Base-by-base conservation (phyloP, 371 early-diverging fungal species). In the Apophysomyces trapeziformis region DNA sequence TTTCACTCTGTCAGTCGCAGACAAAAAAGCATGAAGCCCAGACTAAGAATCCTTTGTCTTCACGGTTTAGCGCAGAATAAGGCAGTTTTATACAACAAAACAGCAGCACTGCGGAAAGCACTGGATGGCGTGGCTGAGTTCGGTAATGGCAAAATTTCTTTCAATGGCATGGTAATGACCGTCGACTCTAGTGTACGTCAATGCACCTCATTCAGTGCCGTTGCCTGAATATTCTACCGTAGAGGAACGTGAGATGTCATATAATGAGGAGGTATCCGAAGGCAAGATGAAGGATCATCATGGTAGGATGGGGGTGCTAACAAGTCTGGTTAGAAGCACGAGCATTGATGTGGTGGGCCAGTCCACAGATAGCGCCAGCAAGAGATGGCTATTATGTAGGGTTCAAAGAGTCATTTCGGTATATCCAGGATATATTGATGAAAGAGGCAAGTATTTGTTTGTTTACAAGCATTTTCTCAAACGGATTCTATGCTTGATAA, bases 41-140 rank as follows among this genome's bases (percentile, higher is more conserved):
- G 21, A 26, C 11, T 50, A 21, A 50, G 11, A 26, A 50, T 50
- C 21, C 54, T 50, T 50, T 50, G 54, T 50, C 54, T 50, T 26
- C 54, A 50, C 21, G 54, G 54, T 21, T 21, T 9, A 4, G 9
- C 54, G 5, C 54, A 50, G 9, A 50, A 50, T 50, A 26, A 16
- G 4, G 21, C 54, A n/a, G 9, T 18, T 18, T 18, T 50, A 21
- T 9, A 21, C 16, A 50, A 50, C 9, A n/a, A 50, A 21, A 18
- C 21, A 9, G 9, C 54, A 6, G 21, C n/a, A 21, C 11, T 50
- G 9, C 54, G 21, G 21, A 21, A 21, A 18, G 21, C 54, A 1
- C 8, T 21, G 21, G 16, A 16, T 26, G 54, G 16, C 21, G 21
- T 50, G 7, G 54, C 35, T 21, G 54, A 50, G 21, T 21, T 50